phyloP scores from a whole-genome alignment of 2,329 filamentous ascomycete species.

The Geosmithia flava region DNA sequence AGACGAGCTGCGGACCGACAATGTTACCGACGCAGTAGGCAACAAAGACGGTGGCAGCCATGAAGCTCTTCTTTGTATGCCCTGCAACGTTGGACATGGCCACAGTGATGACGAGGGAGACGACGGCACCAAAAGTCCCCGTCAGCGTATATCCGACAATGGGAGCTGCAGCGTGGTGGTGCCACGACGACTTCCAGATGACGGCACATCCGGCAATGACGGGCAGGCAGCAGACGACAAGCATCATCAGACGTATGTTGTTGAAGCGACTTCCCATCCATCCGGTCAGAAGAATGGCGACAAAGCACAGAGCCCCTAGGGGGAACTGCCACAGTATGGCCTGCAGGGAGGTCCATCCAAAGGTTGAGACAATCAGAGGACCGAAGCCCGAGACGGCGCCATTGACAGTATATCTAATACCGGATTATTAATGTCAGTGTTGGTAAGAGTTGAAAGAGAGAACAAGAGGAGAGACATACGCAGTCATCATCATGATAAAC shows the following conservation, averaged over 20 bases:
- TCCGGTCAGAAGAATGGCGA: conserved; percentile 54
- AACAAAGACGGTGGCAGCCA: conserved; percentile 27
- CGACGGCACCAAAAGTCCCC: conserved; percentile 61
- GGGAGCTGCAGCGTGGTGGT: conserved; percentile 49
- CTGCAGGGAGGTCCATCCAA: conserved; percentile 50
- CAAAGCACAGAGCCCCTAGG: conserved; percentile 53
- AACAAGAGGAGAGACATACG: conserved; percentile 14
- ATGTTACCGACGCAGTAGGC: conserved; percentile 30
- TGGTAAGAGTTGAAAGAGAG: not conserved
- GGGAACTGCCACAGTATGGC: conserved; percentile 67
- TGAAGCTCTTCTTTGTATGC: conserved; percentile 29
- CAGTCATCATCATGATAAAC: conserved; percentile 37
- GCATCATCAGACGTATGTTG: conserved; percentile 53
- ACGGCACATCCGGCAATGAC: conserved; percentile 60
- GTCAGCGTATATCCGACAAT: conserved; percentile 62
- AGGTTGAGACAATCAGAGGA: conserved; percentile 59
- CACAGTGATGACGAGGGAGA: conserved; percentile 41
- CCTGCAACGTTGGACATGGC: conserved; percentile 34
- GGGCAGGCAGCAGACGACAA: conserved; percentile 55
- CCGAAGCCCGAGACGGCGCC: conserved; percentile 61
- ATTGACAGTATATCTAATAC: conserved; percentile 44
- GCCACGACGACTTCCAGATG: conserved; percentile 61
- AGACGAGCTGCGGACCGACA: conserved; percentile 30
- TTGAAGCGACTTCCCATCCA: conserved; percentile 46
- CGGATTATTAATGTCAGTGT: not conserved